Conservation (phyloP, 2,329 filamentous ascomycete species). For the Sporothrix globosa region DNA sequence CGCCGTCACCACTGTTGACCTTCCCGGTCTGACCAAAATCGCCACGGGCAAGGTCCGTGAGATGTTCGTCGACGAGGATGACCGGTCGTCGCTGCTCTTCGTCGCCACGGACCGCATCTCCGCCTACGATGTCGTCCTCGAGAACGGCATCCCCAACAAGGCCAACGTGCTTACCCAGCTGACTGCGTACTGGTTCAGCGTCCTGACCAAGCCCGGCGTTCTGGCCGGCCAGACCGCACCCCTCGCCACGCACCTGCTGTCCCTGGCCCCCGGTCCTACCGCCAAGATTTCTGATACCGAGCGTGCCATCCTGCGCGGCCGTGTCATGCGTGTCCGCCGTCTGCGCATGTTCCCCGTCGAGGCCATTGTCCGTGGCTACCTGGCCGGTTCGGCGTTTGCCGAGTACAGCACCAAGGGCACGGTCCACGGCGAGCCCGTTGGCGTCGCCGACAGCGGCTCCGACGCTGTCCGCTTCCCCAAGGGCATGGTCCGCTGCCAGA, state of each 20-base stretch:
- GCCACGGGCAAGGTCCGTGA: slow-evolving; percentile 44
- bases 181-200: slow-evolving; percentile 58
- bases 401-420: slow-evolving; percentile 75
- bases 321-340: slow-evolving; percentile 77
- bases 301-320: slow-evolving; percentile 58
- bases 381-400: slow-evolving; percentile 81
- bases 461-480: slow-evolving; percentile 46
- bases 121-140: slow-evolving; percentile 89
- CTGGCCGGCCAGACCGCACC: slow-evolving; percentile 45
- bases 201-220: slow-evolving; percentile 46
- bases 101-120: slow-evolving; percentile 76
- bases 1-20: slow-evolving; percentile 40
- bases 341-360: slow-evolving; percentile 78
- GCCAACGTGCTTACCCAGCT: slow-evolving; percentile 55
- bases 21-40: slow-evolving; percentile 42
- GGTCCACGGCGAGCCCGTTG: slow-evolving; percentile 73
- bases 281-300: slow-evolving; percentile 49
- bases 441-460: slow-evolving; percentile 20
- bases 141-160: slow-evolving; percentile 65
- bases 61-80: slow-evolving; percentile 36
- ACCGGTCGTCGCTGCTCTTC: slow-evolving; percentile 42
- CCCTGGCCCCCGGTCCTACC: slow-evolving; percentile 46
- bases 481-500: slow-evolving; percentile 71
- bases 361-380: slow-evolving; percentile 86
- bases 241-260: slow-evolving; percentile 58